A percentile compares a stretch with the other conserved stretches of the same genome.
Evolutionary conservation across 2,329 filamentous ascomycete species (phyloP).

Genomic region (Boeremia lycopersici): DNA sequence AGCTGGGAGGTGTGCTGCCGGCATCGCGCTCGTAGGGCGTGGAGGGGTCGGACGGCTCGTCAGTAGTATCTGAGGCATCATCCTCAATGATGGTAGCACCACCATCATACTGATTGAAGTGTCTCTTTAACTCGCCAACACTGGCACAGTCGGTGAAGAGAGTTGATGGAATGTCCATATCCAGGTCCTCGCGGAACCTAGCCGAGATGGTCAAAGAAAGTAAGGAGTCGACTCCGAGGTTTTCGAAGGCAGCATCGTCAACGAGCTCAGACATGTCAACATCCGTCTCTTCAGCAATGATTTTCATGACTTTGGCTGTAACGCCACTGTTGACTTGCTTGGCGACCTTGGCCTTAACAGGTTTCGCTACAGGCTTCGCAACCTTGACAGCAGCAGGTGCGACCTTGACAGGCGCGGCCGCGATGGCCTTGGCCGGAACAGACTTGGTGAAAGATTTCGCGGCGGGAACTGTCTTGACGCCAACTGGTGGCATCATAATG

Average conservation of each 20-base stretch:
- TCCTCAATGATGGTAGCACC: conserved; percentile 45
- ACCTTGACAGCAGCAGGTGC: conserved; percentile 46
- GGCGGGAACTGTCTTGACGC: conserved; percentile 45
- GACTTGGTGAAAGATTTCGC: conserved; percentile 41
- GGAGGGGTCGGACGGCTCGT: conserved; percentile 46
- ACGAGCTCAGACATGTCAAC: conserved; percentile 64
- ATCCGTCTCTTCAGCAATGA: conserved; percentile 70
- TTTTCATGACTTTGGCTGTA: conserved; percentile 64
- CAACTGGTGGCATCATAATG: conserved; percentile 68
- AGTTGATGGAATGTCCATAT: conserved; percentile 63
- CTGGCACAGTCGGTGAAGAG: conserved; percentile 66
- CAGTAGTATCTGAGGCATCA: conserved; percentile 49
- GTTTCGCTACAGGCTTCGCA: conserved; percentile 61
- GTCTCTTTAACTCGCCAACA: conserved; percentile 65
- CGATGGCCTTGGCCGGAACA: conserved; percentile 44
- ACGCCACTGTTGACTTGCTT: conserved; percentile 56
- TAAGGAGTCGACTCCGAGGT: conserved; percentile 67
- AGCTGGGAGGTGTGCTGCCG: conserved; percentile 56
- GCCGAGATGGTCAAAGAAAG: conserved; percentile 67
- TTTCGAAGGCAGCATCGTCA: conserved; percentile 65
- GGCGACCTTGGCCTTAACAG: conserved; percentile 54
- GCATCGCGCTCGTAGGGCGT: conserved; percentile 52
- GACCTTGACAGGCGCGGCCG: conserved; percentile 46
- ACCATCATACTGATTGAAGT: conserved; percentile 57
- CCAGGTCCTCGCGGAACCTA: conserved; percentile 66